phyloP scores from a whole-genome alignment of 2,329 filamentous ascomycete genomes.

The Sporothrix schenckii region DNA sequence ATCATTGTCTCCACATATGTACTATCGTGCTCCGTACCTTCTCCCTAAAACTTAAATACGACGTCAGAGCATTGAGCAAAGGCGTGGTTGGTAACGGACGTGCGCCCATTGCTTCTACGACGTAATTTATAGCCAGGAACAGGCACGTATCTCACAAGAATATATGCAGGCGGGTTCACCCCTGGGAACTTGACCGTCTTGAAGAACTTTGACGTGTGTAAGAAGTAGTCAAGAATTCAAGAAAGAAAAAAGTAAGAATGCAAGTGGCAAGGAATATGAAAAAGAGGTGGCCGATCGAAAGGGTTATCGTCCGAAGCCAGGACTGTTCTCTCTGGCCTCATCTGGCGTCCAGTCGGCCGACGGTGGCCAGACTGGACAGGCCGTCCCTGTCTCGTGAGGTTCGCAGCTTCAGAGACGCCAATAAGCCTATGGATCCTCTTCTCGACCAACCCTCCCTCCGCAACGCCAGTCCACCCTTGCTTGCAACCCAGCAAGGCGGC shows the following conservation, averaged over 20 bases:
- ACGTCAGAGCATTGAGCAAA: background rate
- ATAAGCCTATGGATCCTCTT: background rate
- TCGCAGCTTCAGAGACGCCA: slow-evolving; percentile 2
- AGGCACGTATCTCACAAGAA: background rate
- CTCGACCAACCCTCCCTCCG: background rate
- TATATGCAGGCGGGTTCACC: background rate
- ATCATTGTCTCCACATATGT: background rate
- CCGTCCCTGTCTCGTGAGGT: slow-evolving; percentile 20
- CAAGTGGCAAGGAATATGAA: background rate
- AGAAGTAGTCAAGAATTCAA: background rate
- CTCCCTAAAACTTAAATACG: background rate
- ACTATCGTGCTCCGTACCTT: background rate
- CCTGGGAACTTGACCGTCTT: background rate
- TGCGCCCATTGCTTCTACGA: background rate
- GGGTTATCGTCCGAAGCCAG: background rate
- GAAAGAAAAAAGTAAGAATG: background rate
- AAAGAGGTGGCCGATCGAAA: background rate
- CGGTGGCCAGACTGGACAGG: background rate
- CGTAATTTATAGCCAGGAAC: background rate
- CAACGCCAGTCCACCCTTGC: slow-evolving; percentile 12
- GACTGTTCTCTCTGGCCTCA: slow-evolving; percentile 17
- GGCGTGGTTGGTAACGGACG: background rate
- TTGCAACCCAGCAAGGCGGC: slow-evolving; percentile 28
- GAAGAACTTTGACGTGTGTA: too few species aligned
- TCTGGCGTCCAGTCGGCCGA: slow-evolving; percentile 17